A percentile compares a stretch with the other conserved stretches of the same genome.
Evolutionary conservation across 2,329 filamentous ascomycete species (phyloP).

Genomic region (Aspergillus novofumigatus): DNA sequence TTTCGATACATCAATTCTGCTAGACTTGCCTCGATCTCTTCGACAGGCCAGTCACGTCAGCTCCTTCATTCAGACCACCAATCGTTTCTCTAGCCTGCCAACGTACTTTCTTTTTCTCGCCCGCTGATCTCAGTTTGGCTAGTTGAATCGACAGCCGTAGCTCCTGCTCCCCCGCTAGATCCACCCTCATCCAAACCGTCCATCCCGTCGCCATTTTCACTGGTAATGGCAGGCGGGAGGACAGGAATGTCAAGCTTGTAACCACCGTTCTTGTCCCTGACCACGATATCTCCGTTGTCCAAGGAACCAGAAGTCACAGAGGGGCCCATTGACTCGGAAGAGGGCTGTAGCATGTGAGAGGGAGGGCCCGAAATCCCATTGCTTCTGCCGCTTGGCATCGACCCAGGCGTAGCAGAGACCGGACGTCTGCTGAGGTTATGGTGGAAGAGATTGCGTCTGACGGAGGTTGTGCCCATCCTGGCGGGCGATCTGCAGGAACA

Average conservation of each 20-base stretch:
- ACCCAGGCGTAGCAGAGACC: conserved; percentile 26
- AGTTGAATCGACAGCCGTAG: conserved; percentile 54
- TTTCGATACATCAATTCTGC: conserved; percentile 40
- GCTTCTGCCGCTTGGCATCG: conserved; percentile 8
- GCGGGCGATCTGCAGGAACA: neutral
- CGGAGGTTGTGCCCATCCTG: conserved; percentile 30
- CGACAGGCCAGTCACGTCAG: conserved; percentile 2
- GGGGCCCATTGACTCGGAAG: conserved; percentile 18
- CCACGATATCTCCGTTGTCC: conserved; percentile 46
- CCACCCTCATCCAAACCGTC: conserved; percentile 48
- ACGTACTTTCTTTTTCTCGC: conserved; percentile 41
- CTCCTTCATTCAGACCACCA: neutral
- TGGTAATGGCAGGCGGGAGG: conserved; percentile 33
- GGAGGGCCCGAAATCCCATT: conserved; percentile 20
- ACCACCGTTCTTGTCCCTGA: conserved; percentile 46
- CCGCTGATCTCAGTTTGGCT: conserved; percentile 26
- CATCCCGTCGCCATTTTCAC: conserved; percentile 39
- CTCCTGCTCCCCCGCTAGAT: conserved; percentile 51
- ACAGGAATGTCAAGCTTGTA: conserved; percentile 46
- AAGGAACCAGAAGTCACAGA: conserved; percentile 18
- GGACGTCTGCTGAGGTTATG: conserved; percentile 41
- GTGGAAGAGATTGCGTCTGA: conserved; percentile 44
- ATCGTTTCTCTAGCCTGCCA: neutral
- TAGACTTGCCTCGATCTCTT: conserved; percentile 45
- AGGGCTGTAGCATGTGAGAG: conserved; percentile 19